phyloP scores from a whole-genome alignment of 441 rosid genomes.

The Kokia cookei region DNA sequence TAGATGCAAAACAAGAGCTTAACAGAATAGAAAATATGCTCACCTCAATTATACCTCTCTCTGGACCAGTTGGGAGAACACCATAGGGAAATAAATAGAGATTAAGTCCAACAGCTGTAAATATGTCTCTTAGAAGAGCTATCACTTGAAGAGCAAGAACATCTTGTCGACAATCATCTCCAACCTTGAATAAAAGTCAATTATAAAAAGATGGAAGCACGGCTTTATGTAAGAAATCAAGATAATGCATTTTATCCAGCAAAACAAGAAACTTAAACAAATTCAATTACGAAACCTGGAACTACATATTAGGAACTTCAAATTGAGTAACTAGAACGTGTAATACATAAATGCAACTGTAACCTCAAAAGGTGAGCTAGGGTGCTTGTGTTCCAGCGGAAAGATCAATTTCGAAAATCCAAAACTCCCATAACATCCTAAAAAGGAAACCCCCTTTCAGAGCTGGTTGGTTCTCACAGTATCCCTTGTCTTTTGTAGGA shows the following conservation, averaged over 20 bases:
- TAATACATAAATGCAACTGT: neutral
- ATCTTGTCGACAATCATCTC: constrained; percentile 99
- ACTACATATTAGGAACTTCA: neutral
- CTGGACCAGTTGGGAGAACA: constrained; percentile 99
- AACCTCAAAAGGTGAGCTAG: neutral
- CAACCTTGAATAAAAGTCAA: constrained; percentile 55
- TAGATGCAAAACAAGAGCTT: neutral
- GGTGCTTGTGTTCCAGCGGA: neutral
- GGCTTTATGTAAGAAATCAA: neutral
- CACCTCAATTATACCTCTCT: constrained; percentile 96
- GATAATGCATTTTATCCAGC: constrained; percentile 2
- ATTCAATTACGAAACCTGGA: neutral
- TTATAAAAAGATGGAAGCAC: neutral
- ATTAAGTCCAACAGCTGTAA: constrained; percentile 80
- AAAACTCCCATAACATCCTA: neutral
- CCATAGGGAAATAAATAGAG: constrained; percentile 94
- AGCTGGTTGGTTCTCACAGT: neutral
- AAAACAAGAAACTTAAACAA: neutral
- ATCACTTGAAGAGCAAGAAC: constrained; percentile 99
- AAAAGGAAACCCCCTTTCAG: neutral
- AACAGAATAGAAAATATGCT: constrained; percentile 7
- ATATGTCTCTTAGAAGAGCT: constrained; percentile 85
- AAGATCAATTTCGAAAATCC: neutral
- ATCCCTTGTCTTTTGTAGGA: neutral
- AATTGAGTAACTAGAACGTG: neutral